These are phyloP conservation scores for Cinchona pubescens DNA, from an alignment of 257 asterid genomes.

Conservation along the genomic window DNA sequence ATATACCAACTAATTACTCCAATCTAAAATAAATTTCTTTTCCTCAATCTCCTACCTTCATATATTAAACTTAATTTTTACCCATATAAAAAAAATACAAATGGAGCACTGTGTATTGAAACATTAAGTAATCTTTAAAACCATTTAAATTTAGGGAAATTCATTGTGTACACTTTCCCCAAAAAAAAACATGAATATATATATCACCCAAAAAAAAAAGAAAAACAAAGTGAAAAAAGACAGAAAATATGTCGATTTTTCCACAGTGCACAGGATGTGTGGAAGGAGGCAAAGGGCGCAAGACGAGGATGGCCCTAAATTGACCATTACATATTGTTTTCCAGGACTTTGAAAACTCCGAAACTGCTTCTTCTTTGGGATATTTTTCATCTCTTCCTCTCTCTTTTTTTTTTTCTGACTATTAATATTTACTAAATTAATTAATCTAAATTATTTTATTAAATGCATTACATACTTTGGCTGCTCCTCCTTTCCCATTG, in stretches of 20 bases:
- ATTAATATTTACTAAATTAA: slow-evolving; percentile 9
- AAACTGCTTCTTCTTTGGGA: slow-evolving; percentile 33
- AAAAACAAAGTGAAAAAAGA: neutral
- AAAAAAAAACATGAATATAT: no score
- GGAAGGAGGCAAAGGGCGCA: slow-evolving; percentile 14
- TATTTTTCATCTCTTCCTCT: slow-evolving; percentile 3
- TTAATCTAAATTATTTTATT: slow-evolving; percentile 15
- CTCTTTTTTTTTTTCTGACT: neutral
- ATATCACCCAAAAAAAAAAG: no score
- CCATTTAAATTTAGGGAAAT: no score
- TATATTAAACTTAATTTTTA: no score
- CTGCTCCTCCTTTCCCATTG: slow-evolving; percentile 26
- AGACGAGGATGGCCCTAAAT: neutral
- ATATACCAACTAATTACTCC: no score
- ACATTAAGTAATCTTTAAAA: neutral
- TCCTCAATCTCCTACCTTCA: no score
- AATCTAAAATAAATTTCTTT: no score
- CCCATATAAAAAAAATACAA: no score
- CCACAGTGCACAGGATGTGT: slow-evolving; percentile 26
- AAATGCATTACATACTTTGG: slow-evolving; percentile 17
- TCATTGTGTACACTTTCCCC: neutral
- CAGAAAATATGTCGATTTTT: slow-evolving; percentile 20
- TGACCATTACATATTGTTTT: no score
- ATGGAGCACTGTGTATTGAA: neutral
- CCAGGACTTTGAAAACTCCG: slow-evolving; percentile 44